phyloP scores from a whole-genome alignment of 495 filamentous ascomycete genomes.

The Tuber brumale region DNA sequence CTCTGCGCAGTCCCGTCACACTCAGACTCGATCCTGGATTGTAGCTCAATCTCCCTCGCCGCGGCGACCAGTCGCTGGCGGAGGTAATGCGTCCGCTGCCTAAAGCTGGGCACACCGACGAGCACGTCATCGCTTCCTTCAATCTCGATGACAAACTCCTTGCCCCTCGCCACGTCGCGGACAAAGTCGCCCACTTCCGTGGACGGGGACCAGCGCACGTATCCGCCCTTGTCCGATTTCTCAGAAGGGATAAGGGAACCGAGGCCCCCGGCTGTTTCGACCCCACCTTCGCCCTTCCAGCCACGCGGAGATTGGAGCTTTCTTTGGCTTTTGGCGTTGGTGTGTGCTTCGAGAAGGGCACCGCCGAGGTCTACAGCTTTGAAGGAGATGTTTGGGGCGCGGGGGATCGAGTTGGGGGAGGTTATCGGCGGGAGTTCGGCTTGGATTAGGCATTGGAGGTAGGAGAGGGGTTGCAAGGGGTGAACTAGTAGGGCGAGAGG shows the following conservation, averaged over 20 bases:
- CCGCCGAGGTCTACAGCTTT: constrained; percentile 61
- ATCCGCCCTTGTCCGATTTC: constrained; percentile 12
- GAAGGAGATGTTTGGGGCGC: constrained; percentile 70
- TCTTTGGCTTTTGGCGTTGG: constrained; percentile 49
- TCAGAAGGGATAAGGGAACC: constrained; percentile 39
- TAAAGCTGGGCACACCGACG: constrained; percentile 77
- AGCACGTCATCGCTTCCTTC: constrained; percentile 66
- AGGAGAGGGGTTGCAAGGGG: constrained; percentile 86
- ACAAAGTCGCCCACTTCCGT: constrained; percentile 96
- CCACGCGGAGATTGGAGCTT: constrained; percentile 32
- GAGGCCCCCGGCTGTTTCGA: constrained; percentile 56
- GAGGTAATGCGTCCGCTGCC: constrained; percentile 81
- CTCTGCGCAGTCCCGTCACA: constrained; percentile 75
- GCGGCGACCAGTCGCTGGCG: constrained; percentile 67
- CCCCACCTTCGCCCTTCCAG: constrained; percentile 49
- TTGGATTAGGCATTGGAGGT: constrained; percentile 85
- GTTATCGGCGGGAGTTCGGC: constrained; percentile 72
- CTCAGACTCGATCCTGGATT: constrained; percentile 68
- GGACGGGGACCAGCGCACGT: constrained; percentile 83
- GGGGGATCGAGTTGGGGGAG: constrained; percentile 51
- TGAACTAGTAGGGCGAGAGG: constrained; percentile 84
- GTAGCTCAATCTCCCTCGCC: constrained; percentile 56
- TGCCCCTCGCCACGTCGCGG: constrained; percentile 73
- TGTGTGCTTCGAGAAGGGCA: neutral
- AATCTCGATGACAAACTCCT: constrained; percentile 79